A percentile compares a stretch with the other conserved stretches of the same genome.
Evolutionary conservation across 208 protist genomes (phyloP).

Genomic region (Giardia duodenalis): DNA sequence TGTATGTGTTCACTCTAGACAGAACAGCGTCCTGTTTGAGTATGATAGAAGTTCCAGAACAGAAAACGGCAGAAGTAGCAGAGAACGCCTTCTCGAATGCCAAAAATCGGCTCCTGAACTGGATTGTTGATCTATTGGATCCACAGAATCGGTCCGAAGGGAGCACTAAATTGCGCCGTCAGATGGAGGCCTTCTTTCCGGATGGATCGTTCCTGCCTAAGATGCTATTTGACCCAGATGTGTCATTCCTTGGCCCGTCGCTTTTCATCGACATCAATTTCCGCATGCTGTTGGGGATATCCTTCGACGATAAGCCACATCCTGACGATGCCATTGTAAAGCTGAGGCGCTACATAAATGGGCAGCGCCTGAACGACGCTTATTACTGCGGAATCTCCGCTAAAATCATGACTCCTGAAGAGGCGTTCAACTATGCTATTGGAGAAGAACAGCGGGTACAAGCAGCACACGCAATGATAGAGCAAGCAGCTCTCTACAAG

Average conservation of each 20-base stretch:
- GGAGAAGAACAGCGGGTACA: no score
- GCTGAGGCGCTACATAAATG: no score
- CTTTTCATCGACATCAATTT: neutral
- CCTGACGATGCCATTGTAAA: no score
- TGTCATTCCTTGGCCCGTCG: neutral
- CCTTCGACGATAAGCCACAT: neutral
- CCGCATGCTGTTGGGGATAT: neutral
- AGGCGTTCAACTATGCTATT: no score
- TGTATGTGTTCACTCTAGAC: neutral
- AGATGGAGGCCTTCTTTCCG: neutral
- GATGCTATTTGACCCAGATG: neutral
- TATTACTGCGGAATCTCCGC: no score
- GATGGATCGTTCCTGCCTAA: neutral
- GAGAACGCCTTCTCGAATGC: neutral
- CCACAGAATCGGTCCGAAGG: neutral
- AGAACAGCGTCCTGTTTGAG: no score
- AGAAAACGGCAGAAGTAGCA: neutral
- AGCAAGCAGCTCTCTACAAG: no score
- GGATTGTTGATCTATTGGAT: neutral
- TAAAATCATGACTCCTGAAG: no score
- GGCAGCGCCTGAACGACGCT: no score
- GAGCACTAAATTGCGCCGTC: neutral
- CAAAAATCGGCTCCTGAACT: neutral
- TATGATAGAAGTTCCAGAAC: neutral
- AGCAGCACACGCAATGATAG: no score